Conservation (phyloP, 495 filamentous ascomycete species). For the Aspergillus heteromorphus region DNA sequence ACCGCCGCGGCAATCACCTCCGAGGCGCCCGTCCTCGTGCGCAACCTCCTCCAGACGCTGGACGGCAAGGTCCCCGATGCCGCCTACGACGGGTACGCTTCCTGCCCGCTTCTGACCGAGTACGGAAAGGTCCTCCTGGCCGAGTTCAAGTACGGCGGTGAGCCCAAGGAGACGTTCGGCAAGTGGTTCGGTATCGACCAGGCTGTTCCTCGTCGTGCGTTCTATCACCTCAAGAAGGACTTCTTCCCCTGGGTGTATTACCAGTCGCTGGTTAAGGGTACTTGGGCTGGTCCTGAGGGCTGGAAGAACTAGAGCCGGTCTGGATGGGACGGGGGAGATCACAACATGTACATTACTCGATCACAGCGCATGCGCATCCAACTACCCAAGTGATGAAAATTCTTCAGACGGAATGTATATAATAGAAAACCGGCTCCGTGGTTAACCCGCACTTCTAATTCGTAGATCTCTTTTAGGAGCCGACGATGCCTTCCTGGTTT, state of each 20-base stretch:
- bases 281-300: conserved; percentile 58
- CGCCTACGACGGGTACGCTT: conserved; percentile 62
- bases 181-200: conserved; percentile 54
- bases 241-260: conserved; percentile 67
- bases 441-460: too few species aligned
- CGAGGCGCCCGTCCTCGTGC: conserved; percentile 55
- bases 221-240: conserved; percentile 66
- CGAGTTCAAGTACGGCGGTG: conserved; percentile 69
- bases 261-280: conserved; percentile 54
- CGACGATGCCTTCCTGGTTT: too few species aligned
- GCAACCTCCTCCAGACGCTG: conserved; percentile 48
- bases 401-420: too few species aligned
- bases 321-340: neutral
- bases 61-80: conserved; percentile 49
- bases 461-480: too few species aligned
- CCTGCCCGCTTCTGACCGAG: conserved; percentile 61
- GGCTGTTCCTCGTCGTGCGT: conserved; percentile 46
- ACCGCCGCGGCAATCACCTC: conserved; percentile 63
- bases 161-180: conserved; percentile 64
- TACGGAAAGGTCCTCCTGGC: conserved; percentile 64
- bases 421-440: too few species aligned
- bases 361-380: conserved; percentile 24
- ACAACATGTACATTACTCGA: neutral
- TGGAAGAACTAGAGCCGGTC: conserved; percentile 20
- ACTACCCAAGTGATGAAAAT: too few species aligned